A percentile compares a stretch with the other conserved stretches of the same genome.
phyloP scores from a whole-genome alignment of 306 rosid genomes.

The Casuarina cunninghamiana region DNA sequence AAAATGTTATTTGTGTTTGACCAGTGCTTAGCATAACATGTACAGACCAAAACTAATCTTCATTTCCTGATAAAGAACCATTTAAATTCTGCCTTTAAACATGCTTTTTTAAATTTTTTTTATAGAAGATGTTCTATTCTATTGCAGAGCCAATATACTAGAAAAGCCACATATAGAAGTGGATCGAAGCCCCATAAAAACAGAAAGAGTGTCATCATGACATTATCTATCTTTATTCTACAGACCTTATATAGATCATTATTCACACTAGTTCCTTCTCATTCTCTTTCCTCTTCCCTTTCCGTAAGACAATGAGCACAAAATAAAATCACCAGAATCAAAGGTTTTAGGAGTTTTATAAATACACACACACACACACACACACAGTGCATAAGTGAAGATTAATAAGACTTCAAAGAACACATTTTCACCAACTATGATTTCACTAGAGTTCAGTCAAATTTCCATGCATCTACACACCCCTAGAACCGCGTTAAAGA shows the following conservation, averaged over 20 bases:
- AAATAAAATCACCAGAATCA: background rate
- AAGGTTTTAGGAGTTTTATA: background rate
- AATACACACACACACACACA: no score
- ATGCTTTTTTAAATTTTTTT: no score
- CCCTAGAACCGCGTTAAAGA: background rate
- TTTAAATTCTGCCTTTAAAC: no score
- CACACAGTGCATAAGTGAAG: background rate
- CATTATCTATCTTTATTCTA: background rate
- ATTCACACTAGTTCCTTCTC: background rate
- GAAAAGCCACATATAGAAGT: background rate
- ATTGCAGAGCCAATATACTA: no score
- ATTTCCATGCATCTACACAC: background rate
- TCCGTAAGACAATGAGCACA: background rate
- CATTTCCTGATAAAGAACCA: no score
- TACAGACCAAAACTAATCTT: background rate
- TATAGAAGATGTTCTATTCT: no score
- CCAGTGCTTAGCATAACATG: background rate
- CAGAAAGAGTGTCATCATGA: background rate
- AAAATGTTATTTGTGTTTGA: background rate
- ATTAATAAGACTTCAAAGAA: background rate
- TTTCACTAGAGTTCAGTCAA: background rate
- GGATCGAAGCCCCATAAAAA: background rate
- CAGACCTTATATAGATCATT: background rate
- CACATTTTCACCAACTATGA: background rate
- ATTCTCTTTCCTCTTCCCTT: background rate